phyloP scores from a whole-genome alignment of 2,329 filamentous ascomycete species.

The Alternaria burnsii region DNA sequence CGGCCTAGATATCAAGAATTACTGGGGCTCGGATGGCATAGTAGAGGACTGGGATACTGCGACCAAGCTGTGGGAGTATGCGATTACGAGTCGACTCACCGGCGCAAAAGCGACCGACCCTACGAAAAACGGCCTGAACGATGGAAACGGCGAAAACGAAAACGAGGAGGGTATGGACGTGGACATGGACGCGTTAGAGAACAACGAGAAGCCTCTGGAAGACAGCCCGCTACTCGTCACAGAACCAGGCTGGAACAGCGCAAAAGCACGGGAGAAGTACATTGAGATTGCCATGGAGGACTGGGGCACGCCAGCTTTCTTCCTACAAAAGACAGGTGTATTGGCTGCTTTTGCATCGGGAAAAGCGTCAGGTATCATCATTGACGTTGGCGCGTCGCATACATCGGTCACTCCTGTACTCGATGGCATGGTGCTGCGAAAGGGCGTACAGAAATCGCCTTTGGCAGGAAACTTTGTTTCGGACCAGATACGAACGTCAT shows the following conservation, averaged over 20 bases:
- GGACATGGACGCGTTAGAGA: constrained; percentile 67
- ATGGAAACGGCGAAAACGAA: constrained; percentile 73
- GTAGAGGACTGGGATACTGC: constrained; percentile 98
- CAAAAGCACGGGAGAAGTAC: constrained; percentile 88
- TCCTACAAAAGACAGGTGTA: constrained; percentile 87
- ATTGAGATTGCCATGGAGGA: constrained; percentile 97
- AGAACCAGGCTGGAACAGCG: constrained; percentile 90
- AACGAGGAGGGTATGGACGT: constrained; percentile 63
- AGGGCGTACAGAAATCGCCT: constrained; percentile 79
- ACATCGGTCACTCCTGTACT: constrained; percentile 90
- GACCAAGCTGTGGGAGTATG: constrained; percentile 88
- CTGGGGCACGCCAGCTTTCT: constrained; percentile 95
- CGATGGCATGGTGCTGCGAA: constrained; percentile 95
- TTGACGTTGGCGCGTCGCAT: constrained; percentile 89
- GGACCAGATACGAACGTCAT: constrained; percentile 83
- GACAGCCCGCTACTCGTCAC: constrained; percentile 94
- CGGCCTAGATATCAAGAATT: constrained; percentile 86
- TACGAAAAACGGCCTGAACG: constrained; percentile 80
- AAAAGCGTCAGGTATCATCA: constrained; percentile 89
- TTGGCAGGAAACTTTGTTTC: constrained; percentile 91
- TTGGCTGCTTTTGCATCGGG: constrained; percentile 91
- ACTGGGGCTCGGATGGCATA: constrained; percentile 86
- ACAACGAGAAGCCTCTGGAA: constrained; percentile 76
- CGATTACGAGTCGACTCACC: constrained; percentile 87
- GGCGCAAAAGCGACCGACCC: constrained; percentile 75